Base-by-base conservation (phyloP, 2,329 filamentous ascomycete species). In the Whalleya microplaca region DNA sequence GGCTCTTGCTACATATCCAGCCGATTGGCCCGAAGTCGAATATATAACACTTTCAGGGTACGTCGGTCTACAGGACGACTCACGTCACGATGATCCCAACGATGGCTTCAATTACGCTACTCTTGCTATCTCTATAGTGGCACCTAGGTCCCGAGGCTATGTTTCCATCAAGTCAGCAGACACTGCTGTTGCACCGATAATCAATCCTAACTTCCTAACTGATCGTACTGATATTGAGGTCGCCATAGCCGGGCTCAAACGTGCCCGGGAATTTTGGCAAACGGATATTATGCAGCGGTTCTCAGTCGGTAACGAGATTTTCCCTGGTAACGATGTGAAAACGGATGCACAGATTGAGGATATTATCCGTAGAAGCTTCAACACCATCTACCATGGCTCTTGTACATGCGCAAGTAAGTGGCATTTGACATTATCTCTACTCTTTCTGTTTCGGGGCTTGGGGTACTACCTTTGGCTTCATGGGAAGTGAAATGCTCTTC, bases 231-330 rank as follows among this genome's bases (percentile, higher is more conserved):
- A 86, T 65, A 85, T 87, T 70, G 86, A 89, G 65, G 84, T 87
- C 20, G 84, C 84, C 45, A 86, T 86, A 45, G 84, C 82, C 2
- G 85, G 84, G 46, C 77, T 89, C 69, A 84, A 83, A 70, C 84
- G 84, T 10, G 85, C 84, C 6, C 84, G 86, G 53, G 74, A 84
- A 64, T 79, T 88, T 61, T 86, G 85, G 58, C 70, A 84, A 65
- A 78, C 88, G 65, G 76, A 80, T 0, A 85, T 85, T 9, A 88
- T 90, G 78, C 81, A 81, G 66, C 73, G 80, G 65, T 87, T 86
- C 81, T 80, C 88, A 69, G 86, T 87, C 75, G 83, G 83, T 48
- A 86, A 88, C 67, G 84, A 88, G 55, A 84, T 46, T 20, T 64
- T 85, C 0, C 87, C 87, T 0, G 86, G 86, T 2, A 80, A 80